Evolutionary conservation across 768 basidiomycete genomes (phyloP).

Genomic region (Tricholoma bakamatsutake): DNA sequence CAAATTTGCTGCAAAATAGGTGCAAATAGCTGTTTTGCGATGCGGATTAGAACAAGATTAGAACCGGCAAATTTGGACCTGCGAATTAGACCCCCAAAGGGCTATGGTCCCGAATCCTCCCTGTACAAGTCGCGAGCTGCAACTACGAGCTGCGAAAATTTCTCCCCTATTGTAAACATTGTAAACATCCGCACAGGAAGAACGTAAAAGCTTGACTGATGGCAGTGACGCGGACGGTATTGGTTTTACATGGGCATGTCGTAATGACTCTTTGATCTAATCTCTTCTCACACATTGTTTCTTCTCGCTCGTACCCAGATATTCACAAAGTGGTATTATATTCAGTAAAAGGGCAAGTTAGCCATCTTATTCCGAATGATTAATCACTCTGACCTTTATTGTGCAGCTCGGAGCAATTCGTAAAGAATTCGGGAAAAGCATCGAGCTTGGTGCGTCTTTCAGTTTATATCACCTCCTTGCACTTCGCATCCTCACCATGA

Average conservation of each 20-base stretch:
- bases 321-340: conserved; percentile 63
- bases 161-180: no score
- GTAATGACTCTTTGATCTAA: neutral
- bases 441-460: conserved; percentile 53
- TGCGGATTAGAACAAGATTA: no score
- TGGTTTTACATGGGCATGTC: conserved; percentile 39
- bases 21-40: no score
- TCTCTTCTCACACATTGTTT: neutral
- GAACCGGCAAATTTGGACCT: no score
- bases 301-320: conserved; percentile 31
- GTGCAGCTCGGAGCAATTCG: conserved; percentile 64
- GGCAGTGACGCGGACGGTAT: conserved; percentile 24
- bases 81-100: no score
- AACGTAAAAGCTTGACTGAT: neutral
- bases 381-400: neutral
- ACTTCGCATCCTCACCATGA: neutral
- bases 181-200: no score
- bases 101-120: no score
- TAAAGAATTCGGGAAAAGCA: conserved; percentile 57
- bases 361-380: neutral
- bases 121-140: no score
- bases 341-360: conserved; percentile 64
- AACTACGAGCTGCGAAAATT: no score
- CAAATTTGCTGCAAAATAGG: no score
- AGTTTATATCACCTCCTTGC: neutral